These are phyloP conservation scores for Lithospermum erythrorhizon DNA, from an alignment of 257 asterid genomes.

Conservation along the genomic window DNA sequence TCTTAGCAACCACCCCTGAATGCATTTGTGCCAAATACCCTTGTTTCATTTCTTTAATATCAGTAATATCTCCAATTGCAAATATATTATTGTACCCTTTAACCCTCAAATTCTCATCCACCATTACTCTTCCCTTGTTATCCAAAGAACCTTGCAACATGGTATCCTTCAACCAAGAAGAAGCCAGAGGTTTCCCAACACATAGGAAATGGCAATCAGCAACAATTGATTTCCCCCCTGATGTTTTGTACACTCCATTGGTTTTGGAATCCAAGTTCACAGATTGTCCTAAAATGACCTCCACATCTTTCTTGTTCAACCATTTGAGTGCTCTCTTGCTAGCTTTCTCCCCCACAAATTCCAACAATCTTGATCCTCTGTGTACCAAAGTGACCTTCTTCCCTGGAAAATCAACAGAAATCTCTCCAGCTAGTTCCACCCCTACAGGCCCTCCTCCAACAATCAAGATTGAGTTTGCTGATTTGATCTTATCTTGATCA, in stretches of 20 bases:
- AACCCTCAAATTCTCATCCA: not conserved
- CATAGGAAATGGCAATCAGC: not conserved
- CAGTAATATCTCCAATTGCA: not conserved
- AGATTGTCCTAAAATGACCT: not conserved
- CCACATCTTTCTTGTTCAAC: not conserved
- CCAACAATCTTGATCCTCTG: not conserved
- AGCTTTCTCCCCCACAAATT: not conserved
- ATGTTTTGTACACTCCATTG: not conserved
- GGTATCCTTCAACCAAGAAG: not conserved
- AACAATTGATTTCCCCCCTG: not conserved
- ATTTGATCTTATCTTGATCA: not conserved
- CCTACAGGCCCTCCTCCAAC: not conserved
- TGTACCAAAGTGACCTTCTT: not conserved
- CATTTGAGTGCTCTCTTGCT: not conserved
- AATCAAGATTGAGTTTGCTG: not conserved
- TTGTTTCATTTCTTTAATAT: not conserved
- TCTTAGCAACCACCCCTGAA: not conserved
- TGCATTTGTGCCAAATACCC: not conserved
- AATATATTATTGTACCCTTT: not conserved
- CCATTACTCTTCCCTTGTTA: not conserved
- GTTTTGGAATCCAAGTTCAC: not conserved
- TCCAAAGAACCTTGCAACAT: not conserved
- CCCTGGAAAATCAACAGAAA: not conserved
- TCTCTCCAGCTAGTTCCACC: not conserved
- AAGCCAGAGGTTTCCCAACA: not conserved